Base-by-base conservation (phyloP, 2,329 filamentous ascomycete species). In the Nigrospora oryzae region DNA sequence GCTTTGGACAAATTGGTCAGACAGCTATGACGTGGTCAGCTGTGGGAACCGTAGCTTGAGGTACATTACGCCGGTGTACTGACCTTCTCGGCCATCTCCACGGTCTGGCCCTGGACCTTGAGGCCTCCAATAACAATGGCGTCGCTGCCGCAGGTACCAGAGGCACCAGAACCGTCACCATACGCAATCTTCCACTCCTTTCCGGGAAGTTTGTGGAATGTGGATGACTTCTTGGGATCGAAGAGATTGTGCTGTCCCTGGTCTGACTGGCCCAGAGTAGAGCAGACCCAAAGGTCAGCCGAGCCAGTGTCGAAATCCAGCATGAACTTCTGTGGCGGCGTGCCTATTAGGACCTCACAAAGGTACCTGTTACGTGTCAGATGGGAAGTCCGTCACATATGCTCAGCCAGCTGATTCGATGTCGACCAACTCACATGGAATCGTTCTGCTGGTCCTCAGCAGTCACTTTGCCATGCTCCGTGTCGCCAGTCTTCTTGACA, bases 251-350 rank as follows among this genome's bases (percentile, higher is more conserved):
- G 78, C 16, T 65, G 62, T 16, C 62, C 60, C 46, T 62, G 59
- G 31, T 59, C 56, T 3, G 50, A 48, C 13, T 62, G 53, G 16
- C 67, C 59, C 11, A 79, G 62, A 7, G 70, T 74, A 12, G 77
- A 81, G 63, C 75, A 78, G 65, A 80, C 76, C 83, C 81, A 87
- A 17, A 84, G 68, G 65, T 87, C 84, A 16, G 81, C 73, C 11
- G 80, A 84, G 16, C 83, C 83, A 35, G 83, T 86, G 58, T 88
- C 84, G 49, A 87, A 86, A 55, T 86, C 75, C 13, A 86, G 61
- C 50, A 71, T 73, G 37, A 82, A 52, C 38, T 64, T 78, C 65
- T 87, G 83, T 1, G 71, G 62, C 14, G 83, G 83, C 2, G 75
- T 82, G 28, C 84, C 84, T 48, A 88, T 81, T 13, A 65, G 57